Percentiles rank a stretch among this genome's conserved stretches.
Conservation (phyloP, 1,284 basidiomycete genomes). For the Tilletia setariae region DNA sequence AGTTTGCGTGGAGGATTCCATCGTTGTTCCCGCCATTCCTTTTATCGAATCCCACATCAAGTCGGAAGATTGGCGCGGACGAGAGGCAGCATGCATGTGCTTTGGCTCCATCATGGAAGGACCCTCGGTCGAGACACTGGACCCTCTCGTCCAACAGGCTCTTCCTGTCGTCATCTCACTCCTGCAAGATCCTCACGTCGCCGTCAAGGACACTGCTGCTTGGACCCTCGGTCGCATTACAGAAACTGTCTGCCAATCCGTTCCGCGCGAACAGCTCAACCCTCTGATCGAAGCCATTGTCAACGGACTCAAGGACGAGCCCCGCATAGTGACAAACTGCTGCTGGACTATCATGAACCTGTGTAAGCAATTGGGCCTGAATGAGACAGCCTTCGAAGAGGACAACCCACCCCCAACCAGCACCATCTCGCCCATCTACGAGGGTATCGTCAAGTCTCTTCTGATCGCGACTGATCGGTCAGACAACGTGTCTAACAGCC, state of each 20-base stretch:
- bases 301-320: slow-evolving; percentile 73
- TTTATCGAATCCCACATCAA: slow-evolving; percentile 98
- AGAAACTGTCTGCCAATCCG: slow-evolving; percentile 78
- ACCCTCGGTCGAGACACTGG: slow-evolving; percentile 79
- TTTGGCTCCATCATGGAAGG: slow-evolving; percentile 98
- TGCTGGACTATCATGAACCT: slow-evolving; percentile 97
- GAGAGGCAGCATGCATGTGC: slow-evolving; percentile 96
- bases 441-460: slow-evolving; percentile 60
- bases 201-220: slow-evolving; percentile 94
- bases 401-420: slow-evolving; percentile 60
- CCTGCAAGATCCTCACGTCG: slow-evolving; percentile 80
- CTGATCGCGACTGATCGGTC: slow-evolving; percentile 60
- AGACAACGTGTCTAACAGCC: slow-evolving; percentile 84
- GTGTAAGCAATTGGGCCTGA: slow-evolving; percentile 44
- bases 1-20: slow-evolving; percentile 81
- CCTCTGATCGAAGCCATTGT: slow-evolving; percentile 82
- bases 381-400: slow-evolving; percentile 52
- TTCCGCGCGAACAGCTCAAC: slow-evolving; percentile 85
- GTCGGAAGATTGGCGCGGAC: slow-evolving; percentile 80
- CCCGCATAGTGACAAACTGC: slow-evolving; percentile 86
- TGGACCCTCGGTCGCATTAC: slow-evolving; percentile 97
- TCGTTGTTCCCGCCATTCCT: slow-evolving; percentile 89
- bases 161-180: slow-evolving; percentile 90
- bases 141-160: slow-evolving; percentile 88
- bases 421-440: slow-evolving; percentile 83